Evolutionary conservation across 306 rosid genomes (phyloP), one percentile per base, ranked within the genome.

Genomic region (Pyrus betulifolia): DNA sequence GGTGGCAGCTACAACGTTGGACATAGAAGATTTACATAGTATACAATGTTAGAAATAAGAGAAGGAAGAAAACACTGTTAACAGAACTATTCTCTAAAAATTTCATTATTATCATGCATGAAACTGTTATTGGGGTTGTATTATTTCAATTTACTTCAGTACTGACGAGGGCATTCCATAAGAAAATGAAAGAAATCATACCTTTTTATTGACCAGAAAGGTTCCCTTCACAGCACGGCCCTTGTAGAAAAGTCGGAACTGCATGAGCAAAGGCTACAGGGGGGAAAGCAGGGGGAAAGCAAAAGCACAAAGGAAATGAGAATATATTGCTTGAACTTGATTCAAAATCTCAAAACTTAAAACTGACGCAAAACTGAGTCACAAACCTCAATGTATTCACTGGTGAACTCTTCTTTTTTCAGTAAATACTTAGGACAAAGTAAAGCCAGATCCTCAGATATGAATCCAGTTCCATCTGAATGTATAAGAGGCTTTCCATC

Each of bases 391-490:
- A 75, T 51, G 67, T 25, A 59, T 42, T 60, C 75, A 30, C 75
- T 60, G 17, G 67, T 74, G 10, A 68, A 22, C 66, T 40, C 38
- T n/a, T 44, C 68, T 84, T 93, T 90, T 78, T 79, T 74, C 1
- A 33, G 65, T 38, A 90, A 72, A 72, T 87, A 74, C 28, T 72
- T 84, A 1, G 94, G 89, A 77, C 96, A 93, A 72, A 72, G 66
- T 69, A 49, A 28, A 2, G 93, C 98, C 75, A 93, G 81, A 79
- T 93, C 97, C 81, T 82, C 86, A 3, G 98, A 93, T 69, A 93
- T 90, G 79, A 88, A 93, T 21, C 97, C 98, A 23, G 97, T 91
- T 77, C 98, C 98, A 42, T 91, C 97, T 2, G 97, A 90, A 81
- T 86, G 93, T n/a, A 91, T 88, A 46, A 80, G 84, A 54, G 62